Percentiles rank a stretch among this genome's conserved stretches.
These are phyloP conservation scores for Lagenidium giganteum DNA, from an alignment of 352 stramenopile genomes.

Conservation along the genomic window DNA sequence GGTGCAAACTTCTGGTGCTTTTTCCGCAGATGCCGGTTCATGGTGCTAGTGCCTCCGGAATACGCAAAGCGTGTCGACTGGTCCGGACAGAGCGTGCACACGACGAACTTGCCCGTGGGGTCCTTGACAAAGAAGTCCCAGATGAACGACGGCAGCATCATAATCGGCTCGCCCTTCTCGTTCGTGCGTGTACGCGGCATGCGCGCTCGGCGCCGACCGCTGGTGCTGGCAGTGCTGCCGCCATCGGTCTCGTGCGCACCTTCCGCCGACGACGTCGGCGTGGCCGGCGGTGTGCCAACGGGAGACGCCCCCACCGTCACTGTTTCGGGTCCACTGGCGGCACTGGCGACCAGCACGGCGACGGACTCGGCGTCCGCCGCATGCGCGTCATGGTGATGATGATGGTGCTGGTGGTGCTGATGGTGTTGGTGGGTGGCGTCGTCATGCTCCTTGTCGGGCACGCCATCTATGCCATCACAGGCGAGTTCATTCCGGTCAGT, in stretches of 20 bases:
- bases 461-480: not conserved
- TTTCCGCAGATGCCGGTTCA: slow-evolving; percentile 78
- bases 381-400: too few species aligned
- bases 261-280: not conserved
- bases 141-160: slow-evolving; percentile 77
- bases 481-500: not conserved
- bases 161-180: slow-evolving; percentile 53
- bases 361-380: too few species aligned
- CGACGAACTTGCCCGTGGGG: slow-evolving; percentile 66
- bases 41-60: slow-evolving; percentile 76
- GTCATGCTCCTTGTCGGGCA: too few species aligned
- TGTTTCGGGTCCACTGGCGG: too few species aligned
- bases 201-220: slow-evolving; percentile 11
- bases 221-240: not conserved
- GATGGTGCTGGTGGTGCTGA: too few species aligned
- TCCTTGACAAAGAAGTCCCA: slow-evolving; percentile 85
- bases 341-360: too few species aligned
- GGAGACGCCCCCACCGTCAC: too few species aligned
- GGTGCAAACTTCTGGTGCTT: slow-evolving; percentile 81
- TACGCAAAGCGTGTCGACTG: slow-evolving; percentile 75
- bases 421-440: too few species aligned
- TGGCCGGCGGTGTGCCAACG: too few species aligned
- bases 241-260: not conserved
- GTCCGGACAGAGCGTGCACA: slow-evolving; percentile 66
- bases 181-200: slow-evolving; percentile 16